Percentiles rank a stretch among this genome's conserved stretches.
Evolutionary conservation across 306 rosid genomes (phyloP).

Genomic region (Lupinus albus): DNA sequence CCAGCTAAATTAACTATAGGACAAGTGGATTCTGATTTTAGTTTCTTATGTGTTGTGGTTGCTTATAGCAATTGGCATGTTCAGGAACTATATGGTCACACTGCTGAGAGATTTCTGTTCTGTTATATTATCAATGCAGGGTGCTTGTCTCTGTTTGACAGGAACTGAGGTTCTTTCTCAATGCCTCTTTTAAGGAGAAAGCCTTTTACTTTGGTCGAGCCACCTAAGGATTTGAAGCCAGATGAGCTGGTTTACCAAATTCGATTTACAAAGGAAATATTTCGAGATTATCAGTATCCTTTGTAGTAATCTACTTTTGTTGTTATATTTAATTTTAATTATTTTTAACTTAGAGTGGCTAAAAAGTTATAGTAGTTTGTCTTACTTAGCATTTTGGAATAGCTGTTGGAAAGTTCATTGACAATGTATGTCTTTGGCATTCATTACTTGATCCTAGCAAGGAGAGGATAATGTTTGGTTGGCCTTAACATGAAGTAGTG

Average conservation of each 20-base stretch:
- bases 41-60: slow-evolving; percentile 30
- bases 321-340: slow-evolving; percentile 3
- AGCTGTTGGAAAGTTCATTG: slow-evolving; percentile 15
- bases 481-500: slow-evolving; percentile 64
- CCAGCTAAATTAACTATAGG: not conserved
- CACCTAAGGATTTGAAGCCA: slow-evolving; percentile 70
- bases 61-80: slow-evolving; percentile 14
- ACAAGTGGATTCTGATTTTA: slow-evolving; percentile 13
- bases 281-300: slow-evolving; percentile 88
- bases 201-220: slow-evolving; percentile 66
- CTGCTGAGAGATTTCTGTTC: not conserved
- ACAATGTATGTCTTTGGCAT: slow-evolving; percentile 14
- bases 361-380: slow-evolving; percentile 5
- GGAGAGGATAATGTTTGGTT: slow-evolving; percentile 26
- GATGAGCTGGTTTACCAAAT: slow-evolving; percentile 75
- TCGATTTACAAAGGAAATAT: slow-evolving; percentile 86
- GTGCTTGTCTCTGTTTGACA: slow-evolving; percentile 36
- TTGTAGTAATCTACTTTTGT: slow-evolving; percentile 6
- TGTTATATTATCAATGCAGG: slow-evolving; percentile 41
- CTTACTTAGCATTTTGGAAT: slow-evolving; percentile 16
- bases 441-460: slow-evolving; percentile 1
- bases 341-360: slow-evolving; percentile 17
- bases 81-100: slow-evolving; percentile 7
- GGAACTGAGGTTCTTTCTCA: slow-evolving; percentile 36
- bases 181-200: slow-evolving; percentile 89